Conservation (phyloP, 768 basidiomycete genomes). For the Tulasnella sp. region DNA sequence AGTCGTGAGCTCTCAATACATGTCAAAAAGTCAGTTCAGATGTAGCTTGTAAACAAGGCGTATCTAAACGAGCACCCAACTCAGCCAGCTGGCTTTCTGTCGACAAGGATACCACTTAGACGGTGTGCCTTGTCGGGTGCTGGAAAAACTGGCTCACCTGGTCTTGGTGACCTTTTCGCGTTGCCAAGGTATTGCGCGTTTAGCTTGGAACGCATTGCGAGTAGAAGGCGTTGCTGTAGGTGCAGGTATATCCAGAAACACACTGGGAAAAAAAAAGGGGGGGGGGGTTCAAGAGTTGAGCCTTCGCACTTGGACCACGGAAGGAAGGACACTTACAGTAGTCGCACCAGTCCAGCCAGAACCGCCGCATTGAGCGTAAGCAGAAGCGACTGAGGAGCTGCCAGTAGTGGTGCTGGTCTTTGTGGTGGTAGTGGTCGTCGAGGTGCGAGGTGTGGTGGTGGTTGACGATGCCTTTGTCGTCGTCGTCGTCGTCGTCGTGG, state of each 20-base stretch:
- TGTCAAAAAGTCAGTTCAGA: conserved; percentile 61
- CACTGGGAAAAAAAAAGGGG: conserved; percentile 26
- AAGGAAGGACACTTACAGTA: background rate
- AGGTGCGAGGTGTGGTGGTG: background rate
- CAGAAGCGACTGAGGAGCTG: background rate
- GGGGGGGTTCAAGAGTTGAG: too few relatives aligned
- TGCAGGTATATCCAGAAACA: conserved; percentile 40
- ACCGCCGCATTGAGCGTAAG: conserved; percentile 15
- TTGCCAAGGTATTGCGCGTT: background rate
- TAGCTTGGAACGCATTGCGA: conserved; percentile 45
- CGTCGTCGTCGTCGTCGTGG: background rate
- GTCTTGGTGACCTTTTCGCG: background rate
- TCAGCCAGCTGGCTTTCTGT: conserved; percentile 53
- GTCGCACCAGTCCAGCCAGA: conserved; percentile 8
- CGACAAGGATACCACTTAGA: background rate
- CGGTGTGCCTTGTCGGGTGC: background rate
- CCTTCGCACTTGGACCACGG: too few relatives aligned
- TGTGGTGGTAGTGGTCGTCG: background rate
- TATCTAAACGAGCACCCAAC: background rate
- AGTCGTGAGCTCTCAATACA: conserved; percentile 64
- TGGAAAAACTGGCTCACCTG: background rate
- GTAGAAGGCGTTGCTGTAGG: conserved; percentile 39
- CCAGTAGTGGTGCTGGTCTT: conserved; percentile 1
- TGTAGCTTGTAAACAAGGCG: background rate
- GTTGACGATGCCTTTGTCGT: background rate